These are phyloP conservation scores for Acacia confusa DNA, from an alignment of 306 rosid species.

Conservation along the genomic window DNA sequence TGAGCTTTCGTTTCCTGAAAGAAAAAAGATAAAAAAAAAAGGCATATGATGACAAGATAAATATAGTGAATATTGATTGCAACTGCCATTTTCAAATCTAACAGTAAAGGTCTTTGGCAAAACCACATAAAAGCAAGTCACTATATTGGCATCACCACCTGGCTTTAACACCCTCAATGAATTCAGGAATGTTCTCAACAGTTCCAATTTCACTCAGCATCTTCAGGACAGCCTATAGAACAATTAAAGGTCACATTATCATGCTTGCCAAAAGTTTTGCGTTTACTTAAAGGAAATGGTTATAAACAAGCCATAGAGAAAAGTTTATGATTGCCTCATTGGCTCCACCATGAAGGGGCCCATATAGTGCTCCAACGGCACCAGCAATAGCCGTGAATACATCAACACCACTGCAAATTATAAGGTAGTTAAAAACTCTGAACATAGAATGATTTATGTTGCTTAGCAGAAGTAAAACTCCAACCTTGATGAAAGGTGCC, in stretches of 20 bases:
- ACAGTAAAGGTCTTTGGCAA: neutral
- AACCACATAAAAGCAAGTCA: conserved; percentile 14
- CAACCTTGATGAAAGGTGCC: conserved; percentile 93
- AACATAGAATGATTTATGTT: neutral
- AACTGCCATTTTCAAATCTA: neutral
- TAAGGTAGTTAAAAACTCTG: conserved; percentile 8
- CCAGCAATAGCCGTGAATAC: conserved; percentile 91
- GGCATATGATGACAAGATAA: conserved; percentile 3
- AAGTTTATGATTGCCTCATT: conserved; percentile 60
- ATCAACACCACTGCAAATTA: conserved; percentile 77
- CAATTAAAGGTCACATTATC: conserved; percentile 33
- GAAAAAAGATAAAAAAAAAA: conserved; percentile 22
- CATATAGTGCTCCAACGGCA: conserved; percentile 89
- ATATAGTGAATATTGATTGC: neutral
- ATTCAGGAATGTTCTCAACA: conserved; percentile 79
- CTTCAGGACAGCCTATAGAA: conserved; percentile 82
- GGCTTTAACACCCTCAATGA: conserved; percentile 95
- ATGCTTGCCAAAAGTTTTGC: conserved; percentile 1
- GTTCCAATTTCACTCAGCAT: conserved; percentile 85
- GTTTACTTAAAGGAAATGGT: neutral
- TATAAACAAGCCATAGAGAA: neutral
- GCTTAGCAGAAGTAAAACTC: conserved; percentile 9
- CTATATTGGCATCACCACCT: conserved; percentile 44
- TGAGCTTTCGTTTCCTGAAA: conserved; percentile 81
- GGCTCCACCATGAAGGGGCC: conserved; percentile 98